A percentile compares a stretch with the other conserved stretches of the same genome.
Evolutionary conservation across 768 basidiomycete genomes (phyloP).

Genomic region (Dacryopinax primogenitus): DNA sequence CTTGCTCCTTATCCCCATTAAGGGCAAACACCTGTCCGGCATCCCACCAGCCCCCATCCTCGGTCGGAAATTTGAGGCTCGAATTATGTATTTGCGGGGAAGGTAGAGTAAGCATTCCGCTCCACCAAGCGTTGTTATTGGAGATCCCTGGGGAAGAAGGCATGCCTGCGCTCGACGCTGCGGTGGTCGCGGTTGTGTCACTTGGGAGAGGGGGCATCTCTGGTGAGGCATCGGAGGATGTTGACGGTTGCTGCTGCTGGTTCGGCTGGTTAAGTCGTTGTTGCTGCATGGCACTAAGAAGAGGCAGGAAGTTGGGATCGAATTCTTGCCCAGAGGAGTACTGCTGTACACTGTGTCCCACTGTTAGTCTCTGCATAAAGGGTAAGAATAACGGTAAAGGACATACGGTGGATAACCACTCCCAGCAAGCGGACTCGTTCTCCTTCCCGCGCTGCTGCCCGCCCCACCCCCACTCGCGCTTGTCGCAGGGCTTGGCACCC

Average conservation of each 20-base stretch:
- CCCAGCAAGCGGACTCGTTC: background rate
- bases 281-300: background rate
- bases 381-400: background rate
- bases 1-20: background rate
- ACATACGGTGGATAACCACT: background rate
- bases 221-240: background rate
- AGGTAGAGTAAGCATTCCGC: background rate
- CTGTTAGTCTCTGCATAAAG: background rate
- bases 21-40: background rate
- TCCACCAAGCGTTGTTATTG: background rate
- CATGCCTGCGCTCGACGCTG: background rate
- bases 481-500: background rate
- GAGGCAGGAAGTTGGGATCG: background rate
- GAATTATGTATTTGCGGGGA: background rate
- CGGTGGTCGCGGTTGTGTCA: background rate
- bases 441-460: background rate
- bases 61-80: background rate
- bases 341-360: background rate
- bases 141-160: background rate
- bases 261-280: background rate
- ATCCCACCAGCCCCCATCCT: slow-evolving; percentile 2
- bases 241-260: no score
- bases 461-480: background rate
- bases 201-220: slow-evolving; percentile 1
- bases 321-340: background rate